Conservation (phyloP, 768 basidiomycete species). For the Lentinula raphanica region DNA sequence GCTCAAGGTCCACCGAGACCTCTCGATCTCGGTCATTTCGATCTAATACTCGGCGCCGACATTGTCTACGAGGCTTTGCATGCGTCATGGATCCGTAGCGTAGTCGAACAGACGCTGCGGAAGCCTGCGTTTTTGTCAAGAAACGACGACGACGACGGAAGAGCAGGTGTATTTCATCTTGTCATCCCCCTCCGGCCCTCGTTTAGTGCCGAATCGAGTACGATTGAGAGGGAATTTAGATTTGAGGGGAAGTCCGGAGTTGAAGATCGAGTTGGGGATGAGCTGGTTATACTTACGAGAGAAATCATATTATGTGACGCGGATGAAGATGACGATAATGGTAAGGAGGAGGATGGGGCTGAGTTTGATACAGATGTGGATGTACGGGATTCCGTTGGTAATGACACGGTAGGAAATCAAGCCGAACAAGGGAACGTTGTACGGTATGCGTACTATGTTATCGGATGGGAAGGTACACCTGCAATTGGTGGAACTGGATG, state of each 20-base stretch:
- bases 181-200: conserved; percentile 72
- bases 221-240: conserved; percentile 54
- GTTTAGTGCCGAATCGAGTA: conserved; percentile 51
- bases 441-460: conserved; percentile 66
- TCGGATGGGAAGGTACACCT: conserved; percentile 52
- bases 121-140: conserved; percentile 15
- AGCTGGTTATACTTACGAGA: conserved; percentile 48
- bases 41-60: conserved; percentile 77
- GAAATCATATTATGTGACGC: conserved; percentile 54
- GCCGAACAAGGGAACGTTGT: conserved; percentile 39
- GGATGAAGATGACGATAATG: conserved; percentile 22
- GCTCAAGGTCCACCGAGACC: no score
- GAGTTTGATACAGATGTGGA: conserved; percentile 28
- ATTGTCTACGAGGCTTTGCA: conserved; percentile 74
- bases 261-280: conserved; percentile 9
- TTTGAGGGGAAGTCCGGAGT: conserved; percentile 10
- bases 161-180: conserved; percentile 52
- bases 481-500: background rate
- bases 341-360: conserved; percentile 7
- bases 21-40: conserved; percentile 41
- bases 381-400: conserved; percentile 19
- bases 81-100: conserved; percentile 62
- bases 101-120: conserved; percentile 47
- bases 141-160: background rate
- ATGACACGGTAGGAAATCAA: background rate